Conservation (phyloP, 1,139 yeast species). For the Kazachstania sp. region DNA sequence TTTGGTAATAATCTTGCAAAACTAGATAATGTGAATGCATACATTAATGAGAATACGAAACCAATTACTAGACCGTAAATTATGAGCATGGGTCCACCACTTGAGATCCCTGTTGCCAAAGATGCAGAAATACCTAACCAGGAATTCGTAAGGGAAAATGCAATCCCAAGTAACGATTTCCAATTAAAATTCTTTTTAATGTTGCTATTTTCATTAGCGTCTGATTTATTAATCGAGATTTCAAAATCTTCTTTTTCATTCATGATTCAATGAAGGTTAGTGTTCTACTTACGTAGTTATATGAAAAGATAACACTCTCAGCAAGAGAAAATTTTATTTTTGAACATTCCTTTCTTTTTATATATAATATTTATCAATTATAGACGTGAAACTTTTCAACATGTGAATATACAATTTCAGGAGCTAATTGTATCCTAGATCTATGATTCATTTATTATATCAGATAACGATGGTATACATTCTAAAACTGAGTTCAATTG, state of each 20-base stretch:
- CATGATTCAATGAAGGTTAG: neutral
- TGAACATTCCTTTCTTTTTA: neutral
- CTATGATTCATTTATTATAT: neutral
- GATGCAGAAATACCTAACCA: conserved; percentile 49
- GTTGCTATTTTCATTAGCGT: neutral
- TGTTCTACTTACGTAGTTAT: neutral
- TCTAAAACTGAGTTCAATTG: neutral
- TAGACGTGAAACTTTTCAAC: neutral
- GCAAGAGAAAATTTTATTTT: neutral
- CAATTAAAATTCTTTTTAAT: conserved; percentile 40
- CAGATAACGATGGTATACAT: neutral
- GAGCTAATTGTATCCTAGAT: neutral
- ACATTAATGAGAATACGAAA: conserved; percentile 39
- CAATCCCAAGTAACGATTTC: conserved; percentile 45
- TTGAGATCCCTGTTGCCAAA: conserved; percentile 39
- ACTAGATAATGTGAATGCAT: conserved; percentile 43
- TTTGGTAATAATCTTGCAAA: conserved; percentile 46
- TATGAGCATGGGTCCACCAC: conserved; percentile 45
- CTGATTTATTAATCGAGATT: neutral
- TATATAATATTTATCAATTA: neutral
- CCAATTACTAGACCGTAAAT: conserved; percentile 45
- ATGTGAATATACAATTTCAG: neutral
- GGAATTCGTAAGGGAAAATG: conserved; percentile 46
- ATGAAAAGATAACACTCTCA: neutral
- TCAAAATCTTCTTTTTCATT: neutral